Percentiles rank a stretch among this genome's conserved stretches.
These are phyloP conservation scores for Sphaerulina musiva DNA, from an alignment of 2,329 filamentous ascomycete genomes.

Conservation along the genomic window DNA sequence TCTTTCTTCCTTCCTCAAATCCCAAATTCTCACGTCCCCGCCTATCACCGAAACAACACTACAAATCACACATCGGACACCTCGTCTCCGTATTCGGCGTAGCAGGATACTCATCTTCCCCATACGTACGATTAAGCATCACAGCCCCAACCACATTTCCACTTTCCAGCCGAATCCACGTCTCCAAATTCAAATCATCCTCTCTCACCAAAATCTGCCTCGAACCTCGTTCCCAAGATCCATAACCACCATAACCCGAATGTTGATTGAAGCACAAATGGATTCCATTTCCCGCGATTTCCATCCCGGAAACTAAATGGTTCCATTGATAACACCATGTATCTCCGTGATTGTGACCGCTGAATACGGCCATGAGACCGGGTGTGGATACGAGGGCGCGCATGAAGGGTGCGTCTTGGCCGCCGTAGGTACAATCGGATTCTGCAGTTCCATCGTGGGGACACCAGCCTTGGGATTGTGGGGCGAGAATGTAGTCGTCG, in stretches of 20 bases:
- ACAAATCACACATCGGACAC: slow-evolving; percentile 23
- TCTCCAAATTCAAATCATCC: slow-evolving; percentile 24
- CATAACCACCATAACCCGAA: slow-evolving; percentile 32
- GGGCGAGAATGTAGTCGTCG: slow-evolving; percentile 37
- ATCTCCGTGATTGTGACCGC: slow-evolving; percentile 57
- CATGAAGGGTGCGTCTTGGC: slow-evolving; percentile 58
- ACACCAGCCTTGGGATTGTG: slow-evolving; percentile 38
- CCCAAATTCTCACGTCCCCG: slow-evolving; percentile 3
- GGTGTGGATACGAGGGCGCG: slow-evolving; percentile 49
- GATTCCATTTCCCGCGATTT: slow-evolving; percentile 27
- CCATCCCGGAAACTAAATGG: slow-evolving; percentile 24
- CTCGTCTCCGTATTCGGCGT: slow-evolving; percentile 21
- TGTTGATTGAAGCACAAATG: slow-evolving; percentile 33
- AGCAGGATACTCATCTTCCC: slow-evolving; percentile 26
- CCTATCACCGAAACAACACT: slow-evolving; percentile 11
- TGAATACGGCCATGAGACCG: slow-evolving; percentile 54
- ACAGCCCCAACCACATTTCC: slow-evolving; percentile 28
- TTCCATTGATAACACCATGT: slow-evolving; percentile 34
- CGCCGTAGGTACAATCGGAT: slow-evolving; percentile 33
- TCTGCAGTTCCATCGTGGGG: slow-evolving; percentile 31
- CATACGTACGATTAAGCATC: slow-evolving; percentile 30
- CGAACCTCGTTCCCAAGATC: slow-evolving; percentile 29
- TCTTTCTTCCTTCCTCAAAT: no score
- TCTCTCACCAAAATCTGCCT: slow-evolving; percentile 29
- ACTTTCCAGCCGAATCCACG: slow-evolving; percentile 32